Evolutionary conservation across 2,329 filamentous ascomycete genomes (phyloP).

Genomic region (Colletotrichum lupini): DNA sequence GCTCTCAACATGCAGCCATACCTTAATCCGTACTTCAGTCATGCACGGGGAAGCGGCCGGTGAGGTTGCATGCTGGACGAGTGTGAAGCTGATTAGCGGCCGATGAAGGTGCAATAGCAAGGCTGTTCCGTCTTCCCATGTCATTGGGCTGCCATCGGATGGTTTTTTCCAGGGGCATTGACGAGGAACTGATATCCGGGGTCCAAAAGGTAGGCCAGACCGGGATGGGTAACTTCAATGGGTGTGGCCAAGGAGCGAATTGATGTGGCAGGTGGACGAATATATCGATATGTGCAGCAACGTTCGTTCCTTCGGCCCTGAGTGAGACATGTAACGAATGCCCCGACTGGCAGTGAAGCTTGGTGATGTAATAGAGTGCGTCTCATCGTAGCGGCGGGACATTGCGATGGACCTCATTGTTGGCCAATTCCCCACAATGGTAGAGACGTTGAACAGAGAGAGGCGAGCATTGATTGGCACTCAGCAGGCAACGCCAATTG

Average conservation of each 20-base stretch:
- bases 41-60: conserved; percentile 34
- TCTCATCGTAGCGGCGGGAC: conserved; percentile 10
- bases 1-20: conserved; percentile 31
- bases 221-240: conserved; percentile 5
- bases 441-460: conserved; percentile 5
- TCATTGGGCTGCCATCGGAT: conserved; percentile 24
- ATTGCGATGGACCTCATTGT: conserved; percentile 23
- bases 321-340: conserved; percentile 6
- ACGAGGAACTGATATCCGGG: conserved; percentile 23
- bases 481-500: neutral
- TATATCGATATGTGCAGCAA: conserved; percentile 8
- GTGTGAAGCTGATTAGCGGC: conserved; percentile 27
- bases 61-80: conserved; percentile 19
- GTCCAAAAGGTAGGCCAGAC: conserved; percentile 21
- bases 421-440: conserved; percentile 12
- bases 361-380: conserved; percentile 15
- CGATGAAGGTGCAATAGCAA: conserved; percentile 20
- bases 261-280: neutral
- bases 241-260: conserved; percentile 30
- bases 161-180: conserved; percentile 11
- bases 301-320: neutral
- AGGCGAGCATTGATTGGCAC: neutral
- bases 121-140: conserved; percentile 10
- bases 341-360: conserved; percentile 3
- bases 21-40: conserved; percentile 31